These are phyloP conservation scores for Thalia dealbata DNA, from an alignment of 176 grass and related monocot species.

Conservation along the genomic window DNA sequence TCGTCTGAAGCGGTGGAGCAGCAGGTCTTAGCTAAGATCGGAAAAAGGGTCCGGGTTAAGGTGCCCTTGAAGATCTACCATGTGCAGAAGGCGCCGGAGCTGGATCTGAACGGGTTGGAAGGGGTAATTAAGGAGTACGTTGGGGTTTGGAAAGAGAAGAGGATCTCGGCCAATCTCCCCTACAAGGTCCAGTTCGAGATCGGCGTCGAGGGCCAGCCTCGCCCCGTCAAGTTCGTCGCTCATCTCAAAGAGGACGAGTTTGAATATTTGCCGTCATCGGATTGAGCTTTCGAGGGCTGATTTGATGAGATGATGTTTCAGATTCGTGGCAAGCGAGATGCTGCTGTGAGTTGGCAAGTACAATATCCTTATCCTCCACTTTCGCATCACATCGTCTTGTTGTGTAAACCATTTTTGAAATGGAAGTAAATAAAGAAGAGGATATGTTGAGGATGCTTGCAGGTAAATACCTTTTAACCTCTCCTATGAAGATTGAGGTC, in stretches of 20 bases:
- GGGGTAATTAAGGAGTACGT: slow-evolving; percentile 34
- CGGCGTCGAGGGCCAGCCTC: slow-evolving; percentile 19
- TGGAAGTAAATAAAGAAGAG: background rate
- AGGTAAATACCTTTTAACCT: background rate
- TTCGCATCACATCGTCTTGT: background rate
- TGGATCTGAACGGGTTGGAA: slow-evolving; percentile 35
- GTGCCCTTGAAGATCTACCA: slow-evolving; percentile 32
- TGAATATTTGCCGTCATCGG: slow-evolving; percentile 22
- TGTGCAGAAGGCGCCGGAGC: slow-evolving; percentile 25
- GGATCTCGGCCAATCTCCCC: slow-evolving; percentile 35
- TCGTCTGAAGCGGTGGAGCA: slow-evolving; percentile 2
- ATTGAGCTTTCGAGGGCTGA: background rate
- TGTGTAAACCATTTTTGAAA: background rate
- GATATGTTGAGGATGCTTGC: background rate
- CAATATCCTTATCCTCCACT: background rate
- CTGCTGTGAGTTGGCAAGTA: background rate
- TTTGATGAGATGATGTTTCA: background rate
- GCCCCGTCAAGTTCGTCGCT: slow-evolving; percentile 33
- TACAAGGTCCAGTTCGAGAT: slow-evolving; percentile 31
- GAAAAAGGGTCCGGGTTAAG: slow-evolving; percentile 26
- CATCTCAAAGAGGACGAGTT: slow-evolving; percentile 40
- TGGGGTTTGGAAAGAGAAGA: slow-evolving; percentile 31
- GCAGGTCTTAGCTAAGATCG: slow-evolving; percentile 15
- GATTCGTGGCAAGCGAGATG: background rate
- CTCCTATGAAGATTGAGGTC: too few species aligned